phyloP scores from a whole-genome alignment of 306 rosid genomes.

The Cicer arietinum region DNA sequence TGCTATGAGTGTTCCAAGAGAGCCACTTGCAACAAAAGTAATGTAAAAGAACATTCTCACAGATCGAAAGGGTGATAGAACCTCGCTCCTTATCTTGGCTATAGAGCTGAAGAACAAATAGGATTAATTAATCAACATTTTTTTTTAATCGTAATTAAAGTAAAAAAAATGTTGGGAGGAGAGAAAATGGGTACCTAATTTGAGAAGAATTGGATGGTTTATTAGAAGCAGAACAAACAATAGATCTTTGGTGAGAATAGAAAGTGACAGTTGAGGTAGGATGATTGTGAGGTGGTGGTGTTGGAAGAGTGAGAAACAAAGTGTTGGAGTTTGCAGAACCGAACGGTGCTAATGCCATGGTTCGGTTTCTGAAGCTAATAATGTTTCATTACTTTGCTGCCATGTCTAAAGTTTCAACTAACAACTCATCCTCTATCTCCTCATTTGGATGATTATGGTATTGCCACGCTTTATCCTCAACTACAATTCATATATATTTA shows the following conservation, averaged over 20 bases:
- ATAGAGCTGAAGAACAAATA: slow-evolving; percentile 75
- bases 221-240: slow-evolving; percentile 71
- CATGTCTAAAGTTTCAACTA: neutral
- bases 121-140: slow-evolving; percentile 42
- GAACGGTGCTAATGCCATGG: slow-evolving; percentile 42
- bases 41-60: slow-evolving; percentile 88
- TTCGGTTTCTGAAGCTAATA: slow-evolving; percentile 22
- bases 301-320: slow-evolving; percentile 41
- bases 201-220: slow-evolving; percentile 74
- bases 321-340: slow-evolving; percentile 44
- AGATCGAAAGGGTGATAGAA: slow-evolving; percentile 81
- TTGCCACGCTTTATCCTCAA: slow-evolving; percentile 62
- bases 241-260: slow-evolving; percentile 39
- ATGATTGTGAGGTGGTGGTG: slow-evolving; percentile 29
- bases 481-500: neutral
- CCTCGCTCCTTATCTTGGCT: slow-evolving; percentile 83
- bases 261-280: slow-evolving; percentile 4
- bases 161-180: no score
- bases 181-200: slow-evolving; percentile 44
- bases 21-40: slow-evolving; percentile 75
- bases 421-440: slow-evolving; percentile 12
- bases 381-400: neutral
- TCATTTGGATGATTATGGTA: slow-evolving; percentile 56
- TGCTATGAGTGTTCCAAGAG: slow-evolving; percentile 79
- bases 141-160: no score